Conservation (phyloP, 2,329 filamentous ascomycete species). For the Arthrobotrys conoides region DNA sequence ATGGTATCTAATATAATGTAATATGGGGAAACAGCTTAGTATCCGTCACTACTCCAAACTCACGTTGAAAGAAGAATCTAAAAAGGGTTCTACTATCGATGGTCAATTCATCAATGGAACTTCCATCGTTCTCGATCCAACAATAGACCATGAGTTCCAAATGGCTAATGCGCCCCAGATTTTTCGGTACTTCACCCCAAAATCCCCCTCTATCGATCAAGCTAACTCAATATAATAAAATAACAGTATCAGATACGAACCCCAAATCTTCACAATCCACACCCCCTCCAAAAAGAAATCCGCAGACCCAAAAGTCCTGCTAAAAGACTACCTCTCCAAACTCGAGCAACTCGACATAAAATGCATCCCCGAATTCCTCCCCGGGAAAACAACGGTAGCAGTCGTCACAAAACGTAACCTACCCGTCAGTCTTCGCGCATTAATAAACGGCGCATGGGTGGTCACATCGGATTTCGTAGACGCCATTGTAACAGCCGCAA, state of each 20-base stretch:
- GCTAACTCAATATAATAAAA: slow-evolving; percentile 43
- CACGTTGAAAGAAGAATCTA: slow-evolving; percentile 83
- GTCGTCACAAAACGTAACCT: slow-evolving; percentile 92
- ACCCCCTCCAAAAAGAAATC: slow-evolving; percentile 79
- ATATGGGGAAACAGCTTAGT: slow-evolving; percentile 70
- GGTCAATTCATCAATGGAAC: slow-evolving; percentile 65
- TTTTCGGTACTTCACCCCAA: slow-evolving; percentile 49
- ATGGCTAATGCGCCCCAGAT: slow-evolving; percentile 43
- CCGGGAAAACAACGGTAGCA: slow-evolving; percentile 83
- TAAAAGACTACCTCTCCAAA: slow-evolving; percentile 74
- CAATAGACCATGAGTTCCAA: slow-evolving; percentile 41
- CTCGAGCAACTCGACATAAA: slow-evolving; percentile 93
- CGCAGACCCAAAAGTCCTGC: slow-evolving; percentile 76
- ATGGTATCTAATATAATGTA: background rate
- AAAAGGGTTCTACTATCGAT: slow-evolving; percentile 85
- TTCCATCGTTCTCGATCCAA: slow-evolving; percentile 33
- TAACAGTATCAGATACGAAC: slow-evolving; percentile 81
- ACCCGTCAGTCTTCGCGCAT: slow-evolving; percentile 84
- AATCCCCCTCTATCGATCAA: slow-evolving; percentile 3
- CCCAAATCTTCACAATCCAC: slow-evolving; percentile 81
- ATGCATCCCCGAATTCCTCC: slow-evolving; percentile 79
- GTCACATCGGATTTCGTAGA: slow-evolving; percentile 82
- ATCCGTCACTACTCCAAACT: slow-evolving; percentile 78
- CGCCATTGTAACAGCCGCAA: slow-evolving; percentile 76
- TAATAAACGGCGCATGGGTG: slow-evolving; percentile 84